These are phyloP conservation scores for Tulasnella sp. DNA, from an alignment of 768 basidiomycete species.

Conservation along the genomic window DNA sequence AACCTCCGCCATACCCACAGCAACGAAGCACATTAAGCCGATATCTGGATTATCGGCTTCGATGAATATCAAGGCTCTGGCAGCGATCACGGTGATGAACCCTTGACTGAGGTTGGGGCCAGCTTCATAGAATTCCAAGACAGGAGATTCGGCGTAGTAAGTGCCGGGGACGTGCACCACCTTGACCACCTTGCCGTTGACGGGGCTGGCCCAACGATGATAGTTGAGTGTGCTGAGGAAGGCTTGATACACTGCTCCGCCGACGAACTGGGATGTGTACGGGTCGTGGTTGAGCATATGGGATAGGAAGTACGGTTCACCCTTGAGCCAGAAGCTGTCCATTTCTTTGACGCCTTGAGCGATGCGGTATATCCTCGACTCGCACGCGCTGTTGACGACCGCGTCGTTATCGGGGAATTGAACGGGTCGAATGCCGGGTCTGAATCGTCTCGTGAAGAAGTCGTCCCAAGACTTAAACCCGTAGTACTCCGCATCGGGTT, in stretches of 20 bases:
- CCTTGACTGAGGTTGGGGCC: conserved; percentile 28
- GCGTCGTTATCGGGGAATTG: conserved; percentile 26
- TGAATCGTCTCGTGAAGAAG: conserved; percentile 43
- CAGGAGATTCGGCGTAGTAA: conserved; percentile 21
- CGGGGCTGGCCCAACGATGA: conserved; percentile 55
- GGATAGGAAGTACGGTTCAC: conserved; percentile 46
- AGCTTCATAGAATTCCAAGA: conserved; percentile 20
- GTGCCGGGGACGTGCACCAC: conserved; percentile 38
- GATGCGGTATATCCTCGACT: conserved; percentile 40
- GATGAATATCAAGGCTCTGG: conserved; percentile 47
- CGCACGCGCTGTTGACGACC: conserved; percentile 43
- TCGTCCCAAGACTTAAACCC: conserved; percentile 42
- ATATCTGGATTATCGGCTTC: conserved; percentile 41
- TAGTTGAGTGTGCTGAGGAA: conserved; percentile 47
- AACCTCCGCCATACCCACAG: conserved; percentile 51
- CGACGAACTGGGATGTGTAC: conserved; percentile 34
- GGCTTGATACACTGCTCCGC: conserved; percentile 41
- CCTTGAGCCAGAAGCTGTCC: conserved; percentile 53
- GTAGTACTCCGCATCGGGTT: conserved; percentile 32
- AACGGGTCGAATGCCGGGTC: conserved; percentile 35
- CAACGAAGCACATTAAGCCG: conserved; percentile 48
- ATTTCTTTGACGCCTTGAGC: conserved; percentile 30
- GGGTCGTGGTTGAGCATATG: conserved; percentile 43
- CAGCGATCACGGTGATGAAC: conserved; percentile 37
- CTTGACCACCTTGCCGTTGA: conserved; percentile 39